Percentiles rank a stretch among this genome's conserved stretches.
Evolutionary conservation across 2,329 filamentous ascomycete genomes (phyloP).

Genomic region (Onygenales sp.): DNA sequence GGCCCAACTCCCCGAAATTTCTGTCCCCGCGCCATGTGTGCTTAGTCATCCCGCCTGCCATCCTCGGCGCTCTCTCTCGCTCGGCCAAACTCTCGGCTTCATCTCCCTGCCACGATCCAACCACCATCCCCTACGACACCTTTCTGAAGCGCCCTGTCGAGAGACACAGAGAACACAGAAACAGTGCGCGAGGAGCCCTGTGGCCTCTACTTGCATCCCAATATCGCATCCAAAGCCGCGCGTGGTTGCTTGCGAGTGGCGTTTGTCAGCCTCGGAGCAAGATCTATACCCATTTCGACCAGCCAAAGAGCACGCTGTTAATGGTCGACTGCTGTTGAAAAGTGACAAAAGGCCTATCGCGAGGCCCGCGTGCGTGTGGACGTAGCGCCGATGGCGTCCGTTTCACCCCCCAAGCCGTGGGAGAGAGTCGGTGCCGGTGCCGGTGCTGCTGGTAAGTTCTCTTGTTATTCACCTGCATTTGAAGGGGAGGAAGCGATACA

Average conservation of each 20-base stretch:
- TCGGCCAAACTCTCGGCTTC: not conserved
- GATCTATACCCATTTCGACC: not conserved
- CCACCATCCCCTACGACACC: not conserved
- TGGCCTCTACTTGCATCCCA: too few species aligned
- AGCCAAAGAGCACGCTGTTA: not conserved
- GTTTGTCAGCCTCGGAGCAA: not conserved
- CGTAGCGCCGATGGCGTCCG: slow-evolving; percentile 42
- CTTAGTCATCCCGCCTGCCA: slow-evolving; percentile 1
- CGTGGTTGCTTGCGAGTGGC: too few species aligned
- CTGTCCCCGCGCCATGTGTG: not conserved
- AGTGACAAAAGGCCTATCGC: not conserved
- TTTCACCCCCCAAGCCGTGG: slow-evolving; percentile 95
- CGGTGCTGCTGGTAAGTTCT: slow-evolving; percentile 42
- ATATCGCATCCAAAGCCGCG: too few species aligned
- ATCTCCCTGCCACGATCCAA: not conserved
- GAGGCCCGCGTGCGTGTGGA: not conserved
- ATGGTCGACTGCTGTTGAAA: not conserved
- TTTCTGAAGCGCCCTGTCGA: not conserved
- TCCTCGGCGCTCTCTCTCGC: not conserved
- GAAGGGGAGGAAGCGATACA: too few species aligned
- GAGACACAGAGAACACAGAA: too few species aligned
- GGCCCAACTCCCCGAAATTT: not conserved
- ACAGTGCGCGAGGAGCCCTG: too few species aligned
- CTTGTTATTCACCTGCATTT: too few species aligned
- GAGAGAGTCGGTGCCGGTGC: slow-evolving; percentile 60